These are phyloP conservation scores for Citropsis articulata DNA, from an alignment of 345 rosid species.

Conservation along the genomic window DNA sequence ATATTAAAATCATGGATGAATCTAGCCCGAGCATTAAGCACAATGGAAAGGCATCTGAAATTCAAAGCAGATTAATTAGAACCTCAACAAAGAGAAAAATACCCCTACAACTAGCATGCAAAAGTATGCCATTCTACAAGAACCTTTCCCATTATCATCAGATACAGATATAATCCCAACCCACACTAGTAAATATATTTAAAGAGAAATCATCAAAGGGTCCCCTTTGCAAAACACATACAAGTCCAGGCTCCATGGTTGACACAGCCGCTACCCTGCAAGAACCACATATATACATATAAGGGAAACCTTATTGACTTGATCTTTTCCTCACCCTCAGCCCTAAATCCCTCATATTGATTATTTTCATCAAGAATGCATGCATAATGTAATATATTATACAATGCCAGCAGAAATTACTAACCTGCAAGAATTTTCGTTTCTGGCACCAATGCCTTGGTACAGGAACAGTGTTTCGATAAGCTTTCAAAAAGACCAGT, in stretches of 20 bases:
- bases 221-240: slow-evolving; percentile 80
- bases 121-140: not conserved
- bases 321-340: slow-evolving; percentile 56
- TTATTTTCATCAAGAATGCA: slow-evolving; percentile 48
- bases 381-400: slow-evolving; percentile 27
- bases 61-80: slow-evolving; percentile 55
- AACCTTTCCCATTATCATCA: slow-evolving; percentile 16
- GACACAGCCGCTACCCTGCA: slow-evolving; percentile 97
- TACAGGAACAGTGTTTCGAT: slow-evolving; percentile 93
- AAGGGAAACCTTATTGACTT: slow-evolving; percentile 85
- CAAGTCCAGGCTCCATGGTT: slow-evolving; percentile 92
- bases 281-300: slow-evolving; percentile 98
- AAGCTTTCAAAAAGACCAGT: slow-evolving; percentile 89
- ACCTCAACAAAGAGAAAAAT: slow-evolving; percentile 17
- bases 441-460: slow-evolving; percentile 99
- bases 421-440: slow-evolving; percentile 98
- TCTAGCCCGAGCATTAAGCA: slow-evolving; percentile 42
- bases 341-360: slow-evolving; percentile 44
- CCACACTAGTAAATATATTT: slow-evolving; percentile 32
- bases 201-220: slow-evolving; percentile 41
- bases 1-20: slow-evolving; percentile 23
- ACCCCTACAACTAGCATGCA: slow-evolving; percentile 22
- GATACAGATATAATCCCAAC: slow-evolving; percentile 37
- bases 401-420: slow-evolving; percentile 27
- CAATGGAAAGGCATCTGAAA: slow-evolving; percentile 57